Evolutionary conservation across 139 green algal genomes (phyloP), one percentile per base, ranked within the genome.

Genomic region (Pedinophyceae sp.): DNA sequence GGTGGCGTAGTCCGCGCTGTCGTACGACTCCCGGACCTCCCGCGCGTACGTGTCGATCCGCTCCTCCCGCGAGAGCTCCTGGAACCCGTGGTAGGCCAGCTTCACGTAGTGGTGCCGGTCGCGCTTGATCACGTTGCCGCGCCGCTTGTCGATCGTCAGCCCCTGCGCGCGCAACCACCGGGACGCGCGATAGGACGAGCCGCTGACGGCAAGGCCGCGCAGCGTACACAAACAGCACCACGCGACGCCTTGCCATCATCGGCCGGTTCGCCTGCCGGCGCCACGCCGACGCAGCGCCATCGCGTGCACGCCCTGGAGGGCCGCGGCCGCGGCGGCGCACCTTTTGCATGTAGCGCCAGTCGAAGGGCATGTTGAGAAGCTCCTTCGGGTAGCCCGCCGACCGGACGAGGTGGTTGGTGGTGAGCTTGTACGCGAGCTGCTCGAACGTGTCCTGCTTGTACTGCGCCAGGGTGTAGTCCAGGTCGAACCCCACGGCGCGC

Each of bases 21-120:
- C 86, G 55, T 81, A 88, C 34, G 57, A 39, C 43, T 66, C 58
- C 41, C 57, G 49, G 19, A 60, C 50, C 40, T 52, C 30, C 4
- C 22, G 48, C 49, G 64, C 67, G 58, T 90, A 90, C 19, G 56
- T 76, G 27, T 43, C 48, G 30, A 77, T 52, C 13, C 87, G 71
- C 45, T 88, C 66, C 16, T 87, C 73, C 0, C 74, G 52, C 0
- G 49, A 62, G 27, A 98, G 70, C 52, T 64, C 38, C n/a, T 25
- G 26, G 62, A 96, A 95, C 28, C 90, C 90, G 58, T 98, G 90
- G 61, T 89, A 93, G 0, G 84, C 89, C 2, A 96, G 47, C 76
- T 98, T 98, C 10, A 95, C 89, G 58, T 98, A 98, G 61, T 94
- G 95, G 81, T 95, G 88, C 1, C 86, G 52, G 69, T 93, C 86